Conservation (phyloP, 306 rosid genomes). For the Trifolium pratense region DNA sequence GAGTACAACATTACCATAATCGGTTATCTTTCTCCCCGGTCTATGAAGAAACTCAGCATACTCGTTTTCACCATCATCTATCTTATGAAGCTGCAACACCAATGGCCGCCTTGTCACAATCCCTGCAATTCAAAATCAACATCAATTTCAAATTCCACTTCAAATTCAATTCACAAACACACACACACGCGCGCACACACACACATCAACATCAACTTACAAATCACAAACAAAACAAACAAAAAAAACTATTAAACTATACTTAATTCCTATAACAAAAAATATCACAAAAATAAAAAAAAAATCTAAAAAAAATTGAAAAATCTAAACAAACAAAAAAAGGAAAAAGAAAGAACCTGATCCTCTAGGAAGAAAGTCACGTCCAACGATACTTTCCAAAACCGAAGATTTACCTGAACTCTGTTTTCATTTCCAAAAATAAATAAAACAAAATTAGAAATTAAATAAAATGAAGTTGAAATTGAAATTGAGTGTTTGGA, state of each 20-base stretch:
- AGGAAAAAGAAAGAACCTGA: conserved; percentile 63
- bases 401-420: conserved; percentile 99
- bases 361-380: conserved; percentile 97
- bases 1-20: conserved; percentile 54
- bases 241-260: no score
- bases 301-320: no score
- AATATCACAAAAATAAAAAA: background rate
- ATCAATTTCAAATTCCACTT: background rate
- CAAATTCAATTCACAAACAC: no score
- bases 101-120: conserved; percentile 94
- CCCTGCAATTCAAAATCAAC: conserved; percentile 61
- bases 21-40: conserved; percentile 71
- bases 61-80: conserved; percentile 67
- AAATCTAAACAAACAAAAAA: no score
- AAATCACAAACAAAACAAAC: no score
- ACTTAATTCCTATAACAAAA: no score
- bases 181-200: no score
- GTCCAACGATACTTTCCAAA: conserved; percentile 93
- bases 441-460: background rate
- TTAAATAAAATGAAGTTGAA: conserved; percentile 3
- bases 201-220: background rate
- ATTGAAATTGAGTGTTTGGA: conserved; percentile 10
- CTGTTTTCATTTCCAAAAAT: conserved; percentile 50
- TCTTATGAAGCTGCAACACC: conserved; percentile 96
- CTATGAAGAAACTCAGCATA: conserved; percentile 98